Conservation (phyloP, 345 rosid genomes). For the Eucalyptus pauciflora region DNA sequence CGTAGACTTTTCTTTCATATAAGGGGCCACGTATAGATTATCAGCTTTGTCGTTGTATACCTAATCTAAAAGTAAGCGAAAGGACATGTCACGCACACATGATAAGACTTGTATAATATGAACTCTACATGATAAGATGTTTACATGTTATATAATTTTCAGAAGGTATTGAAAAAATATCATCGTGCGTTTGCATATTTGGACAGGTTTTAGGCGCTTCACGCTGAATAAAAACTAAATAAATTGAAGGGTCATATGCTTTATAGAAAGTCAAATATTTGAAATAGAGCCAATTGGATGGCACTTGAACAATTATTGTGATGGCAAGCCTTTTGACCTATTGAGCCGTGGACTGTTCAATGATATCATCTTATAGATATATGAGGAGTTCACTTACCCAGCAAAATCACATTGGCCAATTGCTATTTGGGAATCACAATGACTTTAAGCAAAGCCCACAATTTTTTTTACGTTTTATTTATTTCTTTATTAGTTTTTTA, state of each 20-base stretch:
- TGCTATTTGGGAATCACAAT: background rate
- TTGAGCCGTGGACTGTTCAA: background rate
- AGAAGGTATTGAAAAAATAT: background rate
- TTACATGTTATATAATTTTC: background rate
- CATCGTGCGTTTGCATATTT: background rate
- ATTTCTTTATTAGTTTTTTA: background rate
- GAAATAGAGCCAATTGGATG: background rate
- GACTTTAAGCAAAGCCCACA: background rate
- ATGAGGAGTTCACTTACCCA: background rate
- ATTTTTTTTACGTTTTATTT: background rate
- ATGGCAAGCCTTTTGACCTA: background rate
- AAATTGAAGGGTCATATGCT: background rate
- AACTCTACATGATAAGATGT: background rate
- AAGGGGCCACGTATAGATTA: background rate
- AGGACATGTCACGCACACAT: accelerated
- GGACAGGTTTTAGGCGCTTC: background rate
- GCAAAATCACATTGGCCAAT: background rate
- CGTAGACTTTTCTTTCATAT: background rate
- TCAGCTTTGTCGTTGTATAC: background rate
- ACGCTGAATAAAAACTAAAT: background rate
- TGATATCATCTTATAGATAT: background rate
- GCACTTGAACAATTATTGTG: background rate
- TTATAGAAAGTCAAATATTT: background rate
- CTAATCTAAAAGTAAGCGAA: background rate
- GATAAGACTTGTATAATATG: background rate